These are phyloP conservation scores for Phytopythium kandeliae DNA, from an alignment of 352 stramenopile genomes.

Conservation along the genomic window DNA sequence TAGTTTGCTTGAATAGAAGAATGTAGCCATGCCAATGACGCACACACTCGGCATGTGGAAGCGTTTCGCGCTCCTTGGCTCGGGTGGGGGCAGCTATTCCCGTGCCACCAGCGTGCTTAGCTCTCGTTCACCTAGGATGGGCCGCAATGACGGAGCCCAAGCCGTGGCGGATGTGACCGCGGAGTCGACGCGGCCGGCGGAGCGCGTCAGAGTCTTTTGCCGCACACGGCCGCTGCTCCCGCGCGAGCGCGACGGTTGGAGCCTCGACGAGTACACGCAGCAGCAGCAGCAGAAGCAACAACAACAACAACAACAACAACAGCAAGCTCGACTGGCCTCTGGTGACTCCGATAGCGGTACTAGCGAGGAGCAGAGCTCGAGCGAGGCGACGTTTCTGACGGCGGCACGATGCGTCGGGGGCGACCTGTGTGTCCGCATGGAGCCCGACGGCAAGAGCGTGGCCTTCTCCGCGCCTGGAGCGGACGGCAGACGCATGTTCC, in stretches of 20 bases:
- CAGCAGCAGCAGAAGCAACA: slow-evolving; percentile 19
- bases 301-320: background rate
- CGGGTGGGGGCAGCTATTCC: too few relatives aligned
- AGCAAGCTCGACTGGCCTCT: background rate
- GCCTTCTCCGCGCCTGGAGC: slow-evolving; percentile 13
- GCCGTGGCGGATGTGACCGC: background rate
- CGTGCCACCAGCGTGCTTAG: too few relatives aligned
- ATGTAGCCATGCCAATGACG: too few relatives aligned
- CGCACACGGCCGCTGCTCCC: slow-evolving; percentile 52
- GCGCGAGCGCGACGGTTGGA: slow-evolving; percentile 54
- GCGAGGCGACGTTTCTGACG: slow-evolving; percentile 50
- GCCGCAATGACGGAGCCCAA: too few relatives aligned
- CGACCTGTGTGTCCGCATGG: slow-evolving; percentile 19
- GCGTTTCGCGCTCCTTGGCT: too few relatives aligned
- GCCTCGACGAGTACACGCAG: slow-evolving; percentile 47
- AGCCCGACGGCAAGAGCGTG: slow-evolving; percentile 23
- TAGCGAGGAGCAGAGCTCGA: background rate
- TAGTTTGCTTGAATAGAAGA: background rate
- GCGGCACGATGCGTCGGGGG: slow-evolving; percentile 34
- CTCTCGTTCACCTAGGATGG: too few relatives aligned
- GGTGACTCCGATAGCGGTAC: background rate
- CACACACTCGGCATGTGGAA: too few relatives aligned
- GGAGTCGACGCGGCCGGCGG: slow-evolving; percentile 13
- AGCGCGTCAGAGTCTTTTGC: slow-evolving; percentile 71
- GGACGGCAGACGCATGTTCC: slow-evolving; percentile 34